Percentiles rank a stretch among this genome's conserved stretches.
These are phyloP conservation scores for Hypocreales sp. DNA, from an alignment of 2,329 filamentous ascomycete species.

Conservation along the genomic window DNA sequence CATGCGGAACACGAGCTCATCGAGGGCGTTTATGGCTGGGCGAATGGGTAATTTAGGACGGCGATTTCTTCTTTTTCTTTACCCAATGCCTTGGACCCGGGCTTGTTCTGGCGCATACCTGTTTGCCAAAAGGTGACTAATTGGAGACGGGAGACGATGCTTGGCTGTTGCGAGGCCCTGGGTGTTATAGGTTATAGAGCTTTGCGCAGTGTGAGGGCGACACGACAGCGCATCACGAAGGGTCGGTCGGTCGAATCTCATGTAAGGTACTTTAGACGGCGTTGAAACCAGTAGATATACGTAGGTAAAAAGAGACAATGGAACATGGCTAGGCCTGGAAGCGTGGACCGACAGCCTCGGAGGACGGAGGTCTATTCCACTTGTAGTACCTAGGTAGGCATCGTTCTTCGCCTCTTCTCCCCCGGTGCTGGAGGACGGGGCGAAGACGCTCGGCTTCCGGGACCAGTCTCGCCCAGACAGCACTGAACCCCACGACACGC, in stretches of 20 bases:
- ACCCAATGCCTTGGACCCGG: conserved; percentile 8
- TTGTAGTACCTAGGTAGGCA: too few species aligned
- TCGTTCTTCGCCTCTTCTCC: too few species aligned
- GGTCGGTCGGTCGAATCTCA: too few species aligned
- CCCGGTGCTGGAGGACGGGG: too few species aligned
- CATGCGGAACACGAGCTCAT: conserved; percentile 4
- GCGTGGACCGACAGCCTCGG: too few species aligned
- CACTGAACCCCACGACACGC: too few species aligned
- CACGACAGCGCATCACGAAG: conserved; percentile 19
- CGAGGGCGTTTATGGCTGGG: conserved; percentile 12
- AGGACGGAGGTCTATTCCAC: too few species aligned
- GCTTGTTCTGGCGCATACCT: conserved; percentile 11
- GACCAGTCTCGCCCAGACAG: too few species aligned
- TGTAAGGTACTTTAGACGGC: conserved; percentile 26
- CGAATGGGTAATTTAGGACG: conserved; percentile 16
- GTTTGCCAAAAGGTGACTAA: conserved; percentile 2
- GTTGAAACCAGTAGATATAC: conserved; percentile 8
- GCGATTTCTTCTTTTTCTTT: conserved; percentile 6
- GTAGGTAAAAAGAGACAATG: too few species aligned
- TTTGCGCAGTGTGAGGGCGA: conserved; percentile 19
- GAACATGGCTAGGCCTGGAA: too few species aligned
- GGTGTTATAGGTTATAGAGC: conserved; percentile 22
- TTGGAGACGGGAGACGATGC: conserved; percentile 9
- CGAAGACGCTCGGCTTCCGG: too few species aligned
- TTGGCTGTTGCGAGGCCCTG: conserved; percentile 12